These are phyloP conservation scores for Colletotrichum salicis DNA, from an alignment of 2,329 filamentous ascomycete species.

Conservation along the genomic window DNA sequence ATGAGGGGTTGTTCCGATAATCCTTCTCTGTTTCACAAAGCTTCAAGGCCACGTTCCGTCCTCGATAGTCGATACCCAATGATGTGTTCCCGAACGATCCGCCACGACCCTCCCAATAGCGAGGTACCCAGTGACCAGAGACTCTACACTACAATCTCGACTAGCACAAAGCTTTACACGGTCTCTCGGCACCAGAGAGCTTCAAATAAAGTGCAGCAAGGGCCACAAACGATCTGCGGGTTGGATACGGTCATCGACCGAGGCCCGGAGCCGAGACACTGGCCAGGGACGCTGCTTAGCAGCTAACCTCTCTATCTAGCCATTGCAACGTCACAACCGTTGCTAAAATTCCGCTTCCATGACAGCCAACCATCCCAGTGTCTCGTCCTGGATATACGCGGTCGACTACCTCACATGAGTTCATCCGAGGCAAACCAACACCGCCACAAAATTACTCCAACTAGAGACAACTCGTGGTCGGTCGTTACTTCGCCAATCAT, in stretches of 20 bases:
- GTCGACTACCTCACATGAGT: neutral
- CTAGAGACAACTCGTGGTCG: neutral
- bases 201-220: neutral
- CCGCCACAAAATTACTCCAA: neutral
- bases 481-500: slow-evolving; percentile 12
- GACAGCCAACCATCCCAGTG: slow-evolving; percentile 4
- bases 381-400: slow-evolving; percentile 2
- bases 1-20: slow-evolving; percentile 13
- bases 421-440: slow-evolving; percentile 1
- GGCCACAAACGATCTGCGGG: neutral
- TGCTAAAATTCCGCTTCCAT: neutral
- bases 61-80: neutral
- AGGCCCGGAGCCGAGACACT: slow-evolving; percentile 8
- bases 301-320: neutral
- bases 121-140: neutral
- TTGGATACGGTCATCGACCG: neutral
- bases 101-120: neutral
- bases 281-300: neutral
- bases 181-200: neutral
- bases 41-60: neutral
- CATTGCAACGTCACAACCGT: neutral
- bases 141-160: neutral
- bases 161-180: neutral
- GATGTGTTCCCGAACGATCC: neutral
- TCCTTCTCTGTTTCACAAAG: neutral